These are phyloP conservation scores for Closterium sp. DNA, from an alignment of 139 green algal genomes.

Conservation along the genomic window DNA sequence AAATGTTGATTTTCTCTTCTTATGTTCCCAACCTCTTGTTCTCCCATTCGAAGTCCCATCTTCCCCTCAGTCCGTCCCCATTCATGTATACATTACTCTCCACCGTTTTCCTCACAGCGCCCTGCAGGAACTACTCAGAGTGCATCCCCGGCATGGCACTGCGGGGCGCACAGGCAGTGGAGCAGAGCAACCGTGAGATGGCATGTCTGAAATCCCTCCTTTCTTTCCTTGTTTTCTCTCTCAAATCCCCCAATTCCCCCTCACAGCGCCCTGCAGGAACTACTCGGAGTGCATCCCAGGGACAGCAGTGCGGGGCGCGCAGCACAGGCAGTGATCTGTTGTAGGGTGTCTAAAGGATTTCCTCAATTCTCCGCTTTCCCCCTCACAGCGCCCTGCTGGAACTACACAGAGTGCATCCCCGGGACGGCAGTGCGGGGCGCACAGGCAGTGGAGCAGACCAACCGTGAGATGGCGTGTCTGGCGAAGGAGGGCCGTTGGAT, in stretches of 20 bases:
- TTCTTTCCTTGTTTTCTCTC: no score
- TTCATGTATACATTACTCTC: no score
- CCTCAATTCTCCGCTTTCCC: no score
- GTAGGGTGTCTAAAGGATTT: no score
- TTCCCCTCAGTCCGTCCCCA: not conserved
- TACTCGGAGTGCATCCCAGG: conserved; percentile 16
- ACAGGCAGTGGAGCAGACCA: not conserved
- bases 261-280: no score
- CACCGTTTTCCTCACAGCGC: no score
- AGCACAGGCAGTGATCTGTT: no score
- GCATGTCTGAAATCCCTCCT: not conserved
- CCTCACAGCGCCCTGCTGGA: no score
- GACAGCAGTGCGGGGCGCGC: not conserved
- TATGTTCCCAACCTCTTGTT: not conserved
- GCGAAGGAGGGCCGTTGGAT: conserved; percentile 7
- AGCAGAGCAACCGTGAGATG: not conserved
- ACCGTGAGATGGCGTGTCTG: conserved; percentile 2
- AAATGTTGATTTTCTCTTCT: not conserved
- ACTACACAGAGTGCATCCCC: not conserved
- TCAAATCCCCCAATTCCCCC: no score
- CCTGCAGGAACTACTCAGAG: no score
- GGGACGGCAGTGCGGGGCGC: not conserved
- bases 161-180: no score
- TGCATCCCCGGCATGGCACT: not conserved
- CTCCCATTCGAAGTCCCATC: not conserved